Evolutionary conservation across 2,329 filamentous ascomycete genomes (phyloP).

Genomic region (Cladophialophora exuberans): DNA sequence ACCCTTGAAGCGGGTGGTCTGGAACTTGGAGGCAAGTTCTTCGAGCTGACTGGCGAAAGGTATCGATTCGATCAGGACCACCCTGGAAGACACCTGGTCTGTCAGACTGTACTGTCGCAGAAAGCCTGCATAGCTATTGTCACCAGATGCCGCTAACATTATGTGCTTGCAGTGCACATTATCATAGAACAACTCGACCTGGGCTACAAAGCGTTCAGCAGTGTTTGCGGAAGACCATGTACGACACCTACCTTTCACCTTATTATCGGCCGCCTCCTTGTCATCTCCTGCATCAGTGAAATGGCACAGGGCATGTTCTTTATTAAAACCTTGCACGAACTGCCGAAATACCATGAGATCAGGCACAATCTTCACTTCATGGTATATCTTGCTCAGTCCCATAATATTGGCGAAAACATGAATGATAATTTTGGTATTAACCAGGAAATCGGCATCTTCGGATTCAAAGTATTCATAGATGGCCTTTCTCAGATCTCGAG

Average conservation of each 20-base stretch:
- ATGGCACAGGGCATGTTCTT: slow-evolving; percentile 42
- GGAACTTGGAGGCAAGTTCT: slow-evolving; percentile 9
- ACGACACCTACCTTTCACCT: slow-evolving; percentile 42
- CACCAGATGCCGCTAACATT: slow-evolving; percentile 45
- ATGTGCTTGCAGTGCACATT: slow-evolving; percentile 46
- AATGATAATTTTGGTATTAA: slow-evolving; percentile 38
- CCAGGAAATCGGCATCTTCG: slow-evolving; percentile 21
- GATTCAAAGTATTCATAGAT: slow-evolving; percentile 21
- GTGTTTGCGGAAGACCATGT: background rate
- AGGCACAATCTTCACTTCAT: slow-evolving; percentile 35
- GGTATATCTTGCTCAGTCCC: slow-evolving; percentile 43
- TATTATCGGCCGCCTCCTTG: slow-evolving; percentile 49
- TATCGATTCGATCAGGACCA: slow-evolving; percentile 10
- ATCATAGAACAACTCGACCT: slow-evolving; percentile 31
- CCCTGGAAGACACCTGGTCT: slow-evolving; percentile 23
- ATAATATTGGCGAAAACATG: slow-evolving; percentile 46
- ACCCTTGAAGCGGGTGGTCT: slow-evolving; percentile 1
- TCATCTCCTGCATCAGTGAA: slow-evolving; percentile 48
- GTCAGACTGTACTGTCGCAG: slow-evolving; percentile 39
- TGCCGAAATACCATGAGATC: slow-evolving; percentile 34
- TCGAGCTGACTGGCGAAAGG: slow-evolving; percentile 12
- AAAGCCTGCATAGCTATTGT: slow-evolving; percentile 47
- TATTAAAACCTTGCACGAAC: slow-evolving; percentile 50
- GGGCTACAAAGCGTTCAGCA: slow-evolving; percentile 14
- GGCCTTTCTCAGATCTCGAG: slow-evolving; percentile 18